Base-by-base conservation (phyloP, 306 rosid genomes). In the Sesbania bispinosa region DNA sequence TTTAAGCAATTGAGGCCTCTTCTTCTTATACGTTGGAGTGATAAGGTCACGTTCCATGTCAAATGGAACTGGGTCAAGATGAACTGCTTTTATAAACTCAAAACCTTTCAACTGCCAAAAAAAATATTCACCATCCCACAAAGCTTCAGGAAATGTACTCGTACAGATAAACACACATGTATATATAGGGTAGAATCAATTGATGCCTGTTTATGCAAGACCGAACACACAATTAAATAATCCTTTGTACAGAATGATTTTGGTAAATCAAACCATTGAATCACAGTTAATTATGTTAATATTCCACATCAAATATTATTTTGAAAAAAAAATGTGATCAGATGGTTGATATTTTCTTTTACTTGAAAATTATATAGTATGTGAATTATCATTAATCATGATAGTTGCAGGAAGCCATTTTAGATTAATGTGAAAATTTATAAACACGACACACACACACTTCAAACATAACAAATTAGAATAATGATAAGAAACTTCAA, bases 11-110 rank as follows among this genome's bases (percentile, higher is more conserved):
- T 89, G 97, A 4, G 99, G 96, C 75, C 99, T 88, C 82, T 82
- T 94, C 81, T 86, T 91, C 90, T 91, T 94, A 68, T 73, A 91
- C 11, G 97, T 91, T 52, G 97, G 97, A 57, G 97, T 94, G 42
- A 77, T 84, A 62, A 94, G 97, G 65, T 88, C 99, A 10, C 92
- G 89, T 50, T 94, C 97, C 64, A 91, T 85, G 85, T 89, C 99
- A 68, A 94, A 94, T 47, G 92, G 96, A 69, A 67, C 84, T 1
- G 99, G 97, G 7, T 94, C 97, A n/a, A 94, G 88, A 80, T 91
- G 96, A 73, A 94, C 80, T 15, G 65, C 85, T 85, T 60, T 86
- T 30, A 94, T 73, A 69, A 79, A 62, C 85, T 94, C 97, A 74
- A 86, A 94, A 73, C 99, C 97, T 85, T 91, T 94, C 77, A 94